These are phyloP conservation scores for Angophora floribunda DNA, from an alignment of 345 rosid species.

Conservation along the genomic window DNA sequence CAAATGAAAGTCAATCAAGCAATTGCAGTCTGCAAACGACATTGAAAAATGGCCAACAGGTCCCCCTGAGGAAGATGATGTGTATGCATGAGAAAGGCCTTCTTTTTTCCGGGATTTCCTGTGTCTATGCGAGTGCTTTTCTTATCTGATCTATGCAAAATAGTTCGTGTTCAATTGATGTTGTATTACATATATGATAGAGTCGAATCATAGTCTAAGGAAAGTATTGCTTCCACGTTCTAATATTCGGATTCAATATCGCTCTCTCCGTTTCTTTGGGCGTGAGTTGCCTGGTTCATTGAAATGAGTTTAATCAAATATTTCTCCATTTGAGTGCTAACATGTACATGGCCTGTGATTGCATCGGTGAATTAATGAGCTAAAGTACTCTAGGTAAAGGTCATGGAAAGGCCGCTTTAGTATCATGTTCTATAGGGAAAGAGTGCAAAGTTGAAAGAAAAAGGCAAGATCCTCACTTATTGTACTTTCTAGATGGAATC, in stretches of 20 bases:
- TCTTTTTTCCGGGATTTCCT: not conserved
- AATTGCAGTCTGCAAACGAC: not conserved
- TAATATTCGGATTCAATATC: not conserved
- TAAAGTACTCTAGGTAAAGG: not conserved
- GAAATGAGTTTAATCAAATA: not conserved
- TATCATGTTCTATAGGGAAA: not conserved
- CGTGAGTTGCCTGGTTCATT: not conserved
- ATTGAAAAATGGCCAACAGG: not conserved
- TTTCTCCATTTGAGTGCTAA: not conserved
- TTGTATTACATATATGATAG: not conserved
- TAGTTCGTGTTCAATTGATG: not conserved
- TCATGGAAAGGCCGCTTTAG: not conserved
- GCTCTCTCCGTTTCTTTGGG: not conserved
- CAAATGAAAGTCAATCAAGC: not conserved
- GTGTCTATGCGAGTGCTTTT: not conserved
- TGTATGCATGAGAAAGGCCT: not conserved
- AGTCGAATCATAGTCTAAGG: not conserved
- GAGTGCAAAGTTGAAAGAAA: not conserved
- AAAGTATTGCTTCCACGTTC: not conserved
- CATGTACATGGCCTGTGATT: not conserved
- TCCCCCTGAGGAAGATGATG: not conserved
- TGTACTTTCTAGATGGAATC: slow-evolving; percentile 13
- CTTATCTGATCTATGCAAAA: not conserved
- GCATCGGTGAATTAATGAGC: not conserved
- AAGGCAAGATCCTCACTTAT: not conserved